A percentile compares a stretch with the other conserved stretches of the same genome.
Evolutionary conservation across 139 green algal genomes (phyloP).

Genomic region (Volvox reticuliferus): DNA sequence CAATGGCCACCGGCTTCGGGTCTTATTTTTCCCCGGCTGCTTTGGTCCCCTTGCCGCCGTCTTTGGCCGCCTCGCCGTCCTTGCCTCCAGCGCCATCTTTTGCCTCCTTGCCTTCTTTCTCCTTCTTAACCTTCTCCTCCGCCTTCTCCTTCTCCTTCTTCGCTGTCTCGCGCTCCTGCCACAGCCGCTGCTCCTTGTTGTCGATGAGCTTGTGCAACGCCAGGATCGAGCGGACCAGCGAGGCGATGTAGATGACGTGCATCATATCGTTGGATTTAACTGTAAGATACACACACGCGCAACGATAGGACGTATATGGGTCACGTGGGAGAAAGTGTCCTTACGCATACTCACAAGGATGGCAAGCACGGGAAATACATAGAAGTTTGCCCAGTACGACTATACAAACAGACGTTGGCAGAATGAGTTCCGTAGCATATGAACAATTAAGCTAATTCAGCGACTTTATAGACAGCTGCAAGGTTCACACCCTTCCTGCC

Average conservation of each 20-base stretch:
- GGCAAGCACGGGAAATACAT: no score
- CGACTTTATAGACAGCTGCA: no score
- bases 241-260: conserved; percentile 94
- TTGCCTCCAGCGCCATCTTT: background rate
- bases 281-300: conserved; percentile 46
- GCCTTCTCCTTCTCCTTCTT: conserved; percentile 32
- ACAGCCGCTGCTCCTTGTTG: conserved; percentile 90
- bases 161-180: conserved; percentile 54
- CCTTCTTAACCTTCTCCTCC: conserved; percentile 32
- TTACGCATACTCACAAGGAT: no score
- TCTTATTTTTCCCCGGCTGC: conserved; percentile 17
- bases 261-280: conserved; percentile 99
- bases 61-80: conserved; percentile 30
- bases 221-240: conserved; percentile 91
- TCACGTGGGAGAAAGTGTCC: no score
- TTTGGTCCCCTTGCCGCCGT: conserved; percentile 44
- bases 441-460: no score
- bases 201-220: conserved; percentile 98
- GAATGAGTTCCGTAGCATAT: no score
- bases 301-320: no score
- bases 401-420: no score
- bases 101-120: background rate
- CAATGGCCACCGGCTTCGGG: no score
- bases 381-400: no score
- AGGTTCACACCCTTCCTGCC: no score